Percentiles rank a stretch among this genome's conserved stretches.
These are phyloP conservation scores for Neopestalotiopsis sp. DNA, from an alignment of 2,329 filamentous ascomycete genomes.

Conservation along the genomic window DNA sequence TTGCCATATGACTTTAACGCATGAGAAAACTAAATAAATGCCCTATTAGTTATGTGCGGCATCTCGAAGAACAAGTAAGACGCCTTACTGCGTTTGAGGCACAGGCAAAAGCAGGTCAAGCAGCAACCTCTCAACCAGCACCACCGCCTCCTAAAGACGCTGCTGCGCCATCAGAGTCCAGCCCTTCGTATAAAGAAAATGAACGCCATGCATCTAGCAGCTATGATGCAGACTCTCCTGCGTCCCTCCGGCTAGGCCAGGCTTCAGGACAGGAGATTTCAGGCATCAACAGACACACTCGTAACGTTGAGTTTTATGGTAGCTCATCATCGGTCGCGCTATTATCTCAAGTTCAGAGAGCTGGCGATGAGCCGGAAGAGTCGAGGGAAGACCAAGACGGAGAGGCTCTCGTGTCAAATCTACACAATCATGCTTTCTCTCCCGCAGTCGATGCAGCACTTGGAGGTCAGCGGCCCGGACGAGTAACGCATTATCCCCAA, in stretches of 20 bases:
- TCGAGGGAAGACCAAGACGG: constrained; percentile 27
- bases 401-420: constrained; percentile 46
- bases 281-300: constrained; percentile 50
- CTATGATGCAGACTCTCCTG: constrained; percentile 6
- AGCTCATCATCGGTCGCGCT: constrained; percentile 51
- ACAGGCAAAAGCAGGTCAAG: constrained; percentile 4
- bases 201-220: not conserved
- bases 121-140: constrained; percentile 12
- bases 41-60: constrained; percentile 19
- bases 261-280: constrained; percentile 41
- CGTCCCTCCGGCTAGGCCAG: not conserved
- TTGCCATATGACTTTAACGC: not conserved
- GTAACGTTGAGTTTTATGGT: constrained; percentile 52
- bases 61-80: constrained; percentile 29
- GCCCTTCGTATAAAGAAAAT: constrained; percentile 24
- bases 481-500: constrained; percentile 42
- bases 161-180: constrained; percentile 22
- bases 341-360: constrained; percentile 44
- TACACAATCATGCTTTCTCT: constrained; percentile 51
- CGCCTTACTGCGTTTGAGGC: constrained; percentile 19
- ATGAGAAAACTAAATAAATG: not conserved
- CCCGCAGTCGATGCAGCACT: constrained; percentile 24
- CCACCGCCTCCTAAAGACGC: constrained; percentile 11
- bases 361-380: constrained; percentile 25
- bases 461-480: not conserved